Evolutionary conservation across 2,329 filamentous ascomycete genomes (phyloP).

Genomic region (Fusarium sp.): DNA sequence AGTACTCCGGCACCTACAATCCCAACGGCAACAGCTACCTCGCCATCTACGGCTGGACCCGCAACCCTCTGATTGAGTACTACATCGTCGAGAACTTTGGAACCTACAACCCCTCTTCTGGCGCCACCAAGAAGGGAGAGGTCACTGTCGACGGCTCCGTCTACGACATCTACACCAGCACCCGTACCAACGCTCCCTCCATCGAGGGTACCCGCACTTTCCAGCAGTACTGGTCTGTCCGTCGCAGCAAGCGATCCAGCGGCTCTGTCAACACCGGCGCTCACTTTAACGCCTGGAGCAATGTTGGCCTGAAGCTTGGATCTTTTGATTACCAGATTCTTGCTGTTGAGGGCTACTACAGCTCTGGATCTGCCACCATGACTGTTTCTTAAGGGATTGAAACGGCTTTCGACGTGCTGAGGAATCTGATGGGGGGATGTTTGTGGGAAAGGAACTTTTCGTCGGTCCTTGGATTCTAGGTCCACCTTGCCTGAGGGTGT

Average conservation of each 20-base stretch:
- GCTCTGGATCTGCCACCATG: constrained; percentile 60
- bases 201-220: constrained; percentile 63
- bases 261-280: constrained; percentile 62
- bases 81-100: constrained; percentile 55
- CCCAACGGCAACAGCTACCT: constrained; percentile 54
- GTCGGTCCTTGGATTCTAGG: background rate
- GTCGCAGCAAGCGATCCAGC: constrained; percentile 60
- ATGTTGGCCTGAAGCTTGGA: constrained; percentile 61
- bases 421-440: background rate
- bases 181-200: constrained; percentile 57
- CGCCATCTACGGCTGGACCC: constrained; percentile 55
- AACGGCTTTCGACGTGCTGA: background rate
- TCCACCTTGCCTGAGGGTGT: background rate
- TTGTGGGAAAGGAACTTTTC: background rate
- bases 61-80: constrained; percentile 53
- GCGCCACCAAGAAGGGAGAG: constrained; percentile 49
- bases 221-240: constrained; percentile 66
- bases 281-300: constrained; percentile 66
- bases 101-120: constrained; percentile 48
- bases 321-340: constrained; percentile 65
- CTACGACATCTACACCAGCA: constrained; percentile 54
- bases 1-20: constrained; percentile 46
- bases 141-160: constrained; percentile 52
- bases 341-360: constrained; percentile 66
- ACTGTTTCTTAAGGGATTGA: constrained; percentile 49